Base-by-base conservation (phyloP, 2,329 filamentous ascomycete genomes). In the Colletotrichum tanaceti region DNA sequence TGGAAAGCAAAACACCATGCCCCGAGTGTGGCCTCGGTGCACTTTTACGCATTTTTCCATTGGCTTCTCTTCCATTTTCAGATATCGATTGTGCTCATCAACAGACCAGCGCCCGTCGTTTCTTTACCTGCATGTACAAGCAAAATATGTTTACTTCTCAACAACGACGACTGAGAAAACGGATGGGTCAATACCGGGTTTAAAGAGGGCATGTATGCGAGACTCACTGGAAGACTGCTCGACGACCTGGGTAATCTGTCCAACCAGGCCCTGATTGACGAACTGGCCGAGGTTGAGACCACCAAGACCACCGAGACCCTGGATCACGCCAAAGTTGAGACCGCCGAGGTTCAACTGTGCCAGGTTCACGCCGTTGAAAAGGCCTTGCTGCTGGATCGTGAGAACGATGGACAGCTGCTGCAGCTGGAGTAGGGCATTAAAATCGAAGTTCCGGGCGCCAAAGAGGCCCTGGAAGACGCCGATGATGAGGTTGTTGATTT, bases 381-480 rank as follows among this genome's bases (percentile, higher is more conserved):
- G 70, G 16, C 78, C 77, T 61, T 70, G 74, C 68, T 75, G 72
- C 67, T 74, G 72, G 67, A 79, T 70, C 70, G 77, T 74, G 60
- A 82, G 75, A 43, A 82, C 63, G 53, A 77, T 80, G 50, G 80
- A 79, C 28, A 83, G 77, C 70, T 79, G 77, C 77, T 82, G 80
- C 35, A 83, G 74, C 73, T 79, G 77, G 69, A 83, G 77, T 59
- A 80, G 73, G 46, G 75, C 71, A 71, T 80, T 75, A 72, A 85
- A 71, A 72, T 83, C 78, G 47, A 86, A 81, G 71, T 75, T 70
- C 70, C 79, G 70, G 69, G 76, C 71, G 71, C 79, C 75, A 72
- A 86, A 82, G 71, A 83, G 77, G 63, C 71, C 72, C 73, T 81
- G 75, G 75, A 86, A 82, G 64, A 73, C 65, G 68, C 79, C 72